A percentile compares a stretch with the other conserved stretches of the same genome.
Conservation (phyloP, 495 filamentous ascomycete species). For the Neurospora sp. region DNA sequence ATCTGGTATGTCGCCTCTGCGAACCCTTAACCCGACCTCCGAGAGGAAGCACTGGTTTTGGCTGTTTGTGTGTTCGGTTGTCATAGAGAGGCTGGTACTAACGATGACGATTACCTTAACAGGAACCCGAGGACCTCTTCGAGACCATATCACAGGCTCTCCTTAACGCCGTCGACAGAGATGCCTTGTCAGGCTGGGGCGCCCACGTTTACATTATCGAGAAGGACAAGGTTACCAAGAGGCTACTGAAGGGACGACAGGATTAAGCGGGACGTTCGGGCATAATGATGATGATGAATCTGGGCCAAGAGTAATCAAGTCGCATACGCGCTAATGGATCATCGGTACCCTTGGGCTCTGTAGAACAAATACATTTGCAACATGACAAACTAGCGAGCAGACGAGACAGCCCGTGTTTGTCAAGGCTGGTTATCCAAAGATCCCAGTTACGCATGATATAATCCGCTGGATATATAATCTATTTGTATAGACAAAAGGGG, state of each 20-base stretch:
- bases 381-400: not conserved
- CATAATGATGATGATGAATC: not conserved
- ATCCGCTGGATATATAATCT: not conserved
- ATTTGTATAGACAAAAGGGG: not conserved
- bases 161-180: constrained; percentile 88
- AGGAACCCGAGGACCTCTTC: constrained; percentile 91
- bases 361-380: not conserved
- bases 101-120: not conserved
- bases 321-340: not conserved
- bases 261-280: constrained; percentile 28
- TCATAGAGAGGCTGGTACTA: not conserved
- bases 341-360: not conserved
- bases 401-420: not conserved
- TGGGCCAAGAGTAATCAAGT: not conserved
- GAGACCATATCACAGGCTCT: constrained; percentile 98
- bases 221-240: constrained; percentile 98
- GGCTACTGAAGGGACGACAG: constrained; percentile 81
- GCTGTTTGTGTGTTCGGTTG: not conserved
- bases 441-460: not conserved
- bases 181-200: constrained; percentile 95
- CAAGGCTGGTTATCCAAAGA: not conserved
- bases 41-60: too few relatives aligned
- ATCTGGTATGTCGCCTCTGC: constrained; percentile 54
- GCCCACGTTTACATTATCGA: constrained; percentile 98
- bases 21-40: not conserved